These are phyloP conservation scores for Aphanomyces astaci DNA, from an alignment of 352 stramenopile genomes.

Conservation along the genomic window DNA sequence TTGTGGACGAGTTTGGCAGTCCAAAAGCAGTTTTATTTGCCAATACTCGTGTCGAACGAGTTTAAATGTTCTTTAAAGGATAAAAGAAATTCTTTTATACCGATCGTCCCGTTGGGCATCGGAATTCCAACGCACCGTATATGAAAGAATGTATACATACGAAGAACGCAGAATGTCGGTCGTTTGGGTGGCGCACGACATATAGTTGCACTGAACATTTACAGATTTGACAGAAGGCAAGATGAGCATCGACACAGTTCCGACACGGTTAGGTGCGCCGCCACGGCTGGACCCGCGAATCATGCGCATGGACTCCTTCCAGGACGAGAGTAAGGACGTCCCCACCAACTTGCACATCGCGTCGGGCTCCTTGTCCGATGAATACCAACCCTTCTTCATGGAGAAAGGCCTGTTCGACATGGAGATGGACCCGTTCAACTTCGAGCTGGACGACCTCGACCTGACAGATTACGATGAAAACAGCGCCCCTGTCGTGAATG, in stretches of 20 bases:
- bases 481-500: background rate
- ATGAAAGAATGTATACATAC: conserved; percentile 5
- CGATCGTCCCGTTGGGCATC: background rate
- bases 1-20: background rate
- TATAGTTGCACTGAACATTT: conserved; percentile 22
- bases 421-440: conserved; percentile 22
- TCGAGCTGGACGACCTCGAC: conserved; percentile 18
- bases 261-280: background rate
- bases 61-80: conserved; percentile 1
- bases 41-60: too few species aligned
- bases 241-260: conserved; percentile 21
- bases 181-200: background rate
- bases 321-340: conserved; percentile 9
- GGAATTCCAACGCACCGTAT: background rate
- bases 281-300: conserved; percentile 11
- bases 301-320: conserved; percentile 22
- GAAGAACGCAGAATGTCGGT: conserved; percentile 5
- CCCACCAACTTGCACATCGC: background rate
- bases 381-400: conserved; percentile 10
- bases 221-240: conserved; percentile 4
- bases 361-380: background rate
- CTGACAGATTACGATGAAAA: conserved; percentile 12
- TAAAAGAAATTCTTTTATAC: background rate
- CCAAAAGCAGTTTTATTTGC: background rate
- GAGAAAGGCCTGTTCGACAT: conserved; percentile 22